Percentiles rank a stretch among this genome's conserved stretches.
Evolutionary conservation across 2,329 filamentous ascomycete species (phyloP).

Genomic region (Penicillium sp.): DNA sequence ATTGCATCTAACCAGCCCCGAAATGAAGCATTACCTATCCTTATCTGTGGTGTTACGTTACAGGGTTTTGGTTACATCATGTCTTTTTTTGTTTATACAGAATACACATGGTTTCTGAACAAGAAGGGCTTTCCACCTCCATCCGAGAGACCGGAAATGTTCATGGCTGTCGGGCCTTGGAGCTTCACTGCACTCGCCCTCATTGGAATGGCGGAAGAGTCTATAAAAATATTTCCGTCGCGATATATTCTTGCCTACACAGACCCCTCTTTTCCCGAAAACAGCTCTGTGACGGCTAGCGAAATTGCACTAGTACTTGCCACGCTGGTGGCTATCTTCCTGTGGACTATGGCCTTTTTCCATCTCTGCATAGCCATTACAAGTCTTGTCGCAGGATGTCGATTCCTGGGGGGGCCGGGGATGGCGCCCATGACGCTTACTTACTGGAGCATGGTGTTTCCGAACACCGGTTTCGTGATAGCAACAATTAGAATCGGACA

Average conservation of each 20-base stretch:
- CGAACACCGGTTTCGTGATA: slow-evolving; percentile 61
- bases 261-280: not conserved
- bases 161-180: slow-evolving; percentile 75
- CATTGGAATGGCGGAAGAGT: slow-evolving; percentile 53
- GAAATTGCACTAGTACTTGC: not conserved
- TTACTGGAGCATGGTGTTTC: slow-evolving; percentile 54
- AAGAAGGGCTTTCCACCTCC: slow-evolving; percentile 79
- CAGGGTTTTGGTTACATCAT: slow-evolving; percentile 64
- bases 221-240: slow-evolving; percentile 23
- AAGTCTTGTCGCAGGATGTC: not conserved
- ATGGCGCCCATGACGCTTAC: not conserved
- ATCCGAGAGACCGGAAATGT: slow-evolving; percentile 74
- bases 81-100: slow-evolving; percentile 74
- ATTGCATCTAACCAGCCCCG: slow-evolving; percentile 37
- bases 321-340: not conserved
- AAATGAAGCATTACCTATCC: slow-evolving; percentile 18
- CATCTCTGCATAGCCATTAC: not conserved
- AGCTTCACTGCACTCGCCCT: slow-evolving; percentile 64
- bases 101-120: slow-evolving; percentile 83
- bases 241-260: not conserved
- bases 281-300: not conserved
- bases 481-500: slow-evolving; percentile 56
- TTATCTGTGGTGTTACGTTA: slow-evolving; percentile 57
- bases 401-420: not conserved
- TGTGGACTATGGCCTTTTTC: not conserved